phyloP scores from a whole-genome alignment of 352 stramenopile genomes.

The Globisporangium emineosum region DNA sequence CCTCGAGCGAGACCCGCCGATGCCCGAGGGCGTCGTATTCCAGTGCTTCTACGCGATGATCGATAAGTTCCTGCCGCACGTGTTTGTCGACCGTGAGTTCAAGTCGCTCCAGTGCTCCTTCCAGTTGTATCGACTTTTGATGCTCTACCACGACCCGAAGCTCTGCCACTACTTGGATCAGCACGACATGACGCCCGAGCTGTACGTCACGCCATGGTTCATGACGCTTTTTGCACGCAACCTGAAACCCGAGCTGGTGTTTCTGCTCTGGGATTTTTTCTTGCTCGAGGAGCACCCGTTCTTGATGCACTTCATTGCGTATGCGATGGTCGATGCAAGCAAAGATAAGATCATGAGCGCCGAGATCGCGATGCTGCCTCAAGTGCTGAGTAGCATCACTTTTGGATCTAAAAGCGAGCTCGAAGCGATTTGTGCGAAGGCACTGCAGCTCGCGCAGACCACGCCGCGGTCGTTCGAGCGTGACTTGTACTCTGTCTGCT shows the following conservation, averaged over 20 bases:
- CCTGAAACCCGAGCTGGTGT: constrained; percentile 66
- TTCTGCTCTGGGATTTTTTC: constrained; percentile 91
- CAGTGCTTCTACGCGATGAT: constrained; percentile 90
- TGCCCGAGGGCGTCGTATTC: constrained; percentile 74
- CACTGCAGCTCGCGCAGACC: constrained; percentile 50
- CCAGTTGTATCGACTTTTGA: constrained; percentile 86
- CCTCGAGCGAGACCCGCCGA: constrained; percentile 36
- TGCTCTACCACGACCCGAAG: constrained; percentile 91
- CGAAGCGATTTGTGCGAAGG: constrained; percentile 48
- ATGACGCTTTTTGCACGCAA: constrained; percentile 92
- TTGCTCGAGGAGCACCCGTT: constrained; percentile 87
- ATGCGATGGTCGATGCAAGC: constrained; percentile 69
- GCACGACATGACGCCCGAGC: constrained; percentile 90
- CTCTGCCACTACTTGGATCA: constrained; percentile 88
- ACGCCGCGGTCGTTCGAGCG: constrained; percentile 79
- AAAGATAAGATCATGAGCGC: constrained; percentile 54
- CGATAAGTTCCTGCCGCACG: constrained; percentile 83
- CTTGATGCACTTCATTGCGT: constrained; percentile 87
- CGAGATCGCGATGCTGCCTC: constrained; percentile 75
- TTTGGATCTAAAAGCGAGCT: constrained; percentile 57
- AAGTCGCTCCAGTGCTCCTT: constrained; percentile 91
- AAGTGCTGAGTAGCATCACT: constrained; percentile 75
- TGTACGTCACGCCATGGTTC: constrained; percentile 94
- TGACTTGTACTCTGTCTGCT: constrained; percentile 82
- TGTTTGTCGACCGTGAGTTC: constrained; percentile 90